Evolutionary conservation across 805 yeast species (phyloP).

Genomic region (Kluyveromyces aestuarii): DNA sequence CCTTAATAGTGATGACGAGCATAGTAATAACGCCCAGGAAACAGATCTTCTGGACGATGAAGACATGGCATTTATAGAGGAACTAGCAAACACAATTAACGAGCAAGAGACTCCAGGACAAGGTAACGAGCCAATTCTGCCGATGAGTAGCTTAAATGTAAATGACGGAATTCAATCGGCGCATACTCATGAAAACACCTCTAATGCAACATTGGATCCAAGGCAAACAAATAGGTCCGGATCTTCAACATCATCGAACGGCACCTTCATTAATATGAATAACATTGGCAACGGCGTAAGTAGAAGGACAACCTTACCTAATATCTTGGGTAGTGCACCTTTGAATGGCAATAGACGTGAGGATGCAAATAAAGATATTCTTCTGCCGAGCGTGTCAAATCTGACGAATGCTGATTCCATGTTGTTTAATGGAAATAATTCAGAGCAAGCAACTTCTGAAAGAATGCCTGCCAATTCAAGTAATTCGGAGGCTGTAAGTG

Average conservation of each 20-base stretch:
- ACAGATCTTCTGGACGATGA: conserved; percentile 1
- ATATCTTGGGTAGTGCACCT: conserved; percentile 16
- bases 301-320: conserved; percentile 8
- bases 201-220: conserved; percentile 14
- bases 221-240: conserved; percentile 3
- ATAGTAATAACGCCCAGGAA: not conserved
- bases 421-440: not conserved
- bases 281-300: not conserved
- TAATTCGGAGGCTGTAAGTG: not conserved
- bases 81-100: not conserved
- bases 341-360: conserved; percentile 4
- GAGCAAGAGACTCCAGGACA: not conserved
- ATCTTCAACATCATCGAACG: conserved; percentile 5
- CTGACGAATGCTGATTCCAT: conserved; percentile 2
- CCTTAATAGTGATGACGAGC: not conserved
- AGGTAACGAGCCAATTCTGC: not conserved
- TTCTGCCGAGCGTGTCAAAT: not conserved
- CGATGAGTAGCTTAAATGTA: not conserved
- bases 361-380: not conserved
- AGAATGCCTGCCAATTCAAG: not conserved
- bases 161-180: not conserved
- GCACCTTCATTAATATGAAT: not conserved
- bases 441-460: not conserved
- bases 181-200: no score
- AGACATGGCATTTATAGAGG: conserved; percentile 2